phyloP scores from a whole-genome alignment of 495 filamentous ascomycete genomes.

The Cladorrhinum samala region DNA sequence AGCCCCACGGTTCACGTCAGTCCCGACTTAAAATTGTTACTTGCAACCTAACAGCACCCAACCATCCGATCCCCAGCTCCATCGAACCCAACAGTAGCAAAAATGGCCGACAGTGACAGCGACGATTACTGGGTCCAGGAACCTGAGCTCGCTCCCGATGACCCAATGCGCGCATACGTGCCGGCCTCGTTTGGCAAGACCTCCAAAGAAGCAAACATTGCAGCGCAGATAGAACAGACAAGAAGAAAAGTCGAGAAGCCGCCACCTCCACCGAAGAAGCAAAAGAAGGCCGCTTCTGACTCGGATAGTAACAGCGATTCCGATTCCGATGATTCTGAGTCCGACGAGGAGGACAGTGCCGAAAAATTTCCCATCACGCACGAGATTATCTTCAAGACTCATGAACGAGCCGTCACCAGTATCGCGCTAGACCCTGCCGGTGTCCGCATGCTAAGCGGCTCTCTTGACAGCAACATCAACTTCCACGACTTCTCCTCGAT shows the following conservation, averaged over 20 bases:
- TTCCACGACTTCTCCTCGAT: constrained; percentile 93
- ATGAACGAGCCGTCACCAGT: constrained; percentile 81
- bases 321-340: constrained; percentile 47
- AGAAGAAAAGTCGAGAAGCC: constrained; percentile 49
- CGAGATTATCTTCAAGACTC: constrained; percentile 84
- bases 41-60: not conserved
- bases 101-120: constrained; percentile 56
- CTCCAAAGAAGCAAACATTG: constrained; percentile 62
- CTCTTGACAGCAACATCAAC: constrained; percentile 84
- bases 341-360: constrained; percentile 63
- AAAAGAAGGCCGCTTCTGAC: constrained; percentile 32
- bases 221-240: constrained; percentile 70
- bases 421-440: constrained; percentile 80
- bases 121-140: constrained; percentile 56
- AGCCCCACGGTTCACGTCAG: not conserved
- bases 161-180: constrained; percentile 75
- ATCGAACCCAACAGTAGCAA: too few relatives aligned
- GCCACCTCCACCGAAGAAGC: constrained; percentile 16
- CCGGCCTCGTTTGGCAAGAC: constrained; percentile 86
- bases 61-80: not conserved
- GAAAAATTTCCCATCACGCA: constrained; percentile 93
- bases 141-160: constrained; percentile 49
- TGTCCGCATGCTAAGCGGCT: constrained; percentile 77
- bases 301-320: constrained; percentile 40
- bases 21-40: not conserved